A percentile compares a stretch with the other conserved stretches of the same genome.
phyloP scores from a whole-genome alignment of 179 eudicot genomes.

The Monotropa hypopitys region DNA sequence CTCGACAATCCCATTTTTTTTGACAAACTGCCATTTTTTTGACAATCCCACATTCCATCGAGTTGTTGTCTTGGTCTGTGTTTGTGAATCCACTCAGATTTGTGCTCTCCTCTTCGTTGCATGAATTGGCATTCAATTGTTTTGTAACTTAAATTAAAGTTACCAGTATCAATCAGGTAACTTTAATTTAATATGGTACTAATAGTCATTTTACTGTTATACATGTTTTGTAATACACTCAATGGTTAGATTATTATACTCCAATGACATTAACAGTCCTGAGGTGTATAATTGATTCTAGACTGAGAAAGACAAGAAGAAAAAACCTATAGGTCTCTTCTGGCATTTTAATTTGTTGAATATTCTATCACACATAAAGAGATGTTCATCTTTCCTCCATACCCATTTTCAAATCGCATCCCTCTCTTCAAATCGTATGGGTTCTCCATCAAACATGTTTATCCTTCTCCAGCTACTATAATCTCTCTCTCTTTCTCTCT shows the following conservation, averaged over 20 bases:
- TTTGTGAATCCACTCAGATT: too few relatives aligned
- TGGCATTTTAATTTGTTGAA: constrained; percentile 6
- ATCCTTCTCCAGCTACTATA: constrained; percentile 36
- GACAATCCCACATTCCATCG: too few relatives aligned
- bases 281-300: background rate
- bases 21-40: too few relatives aligned
- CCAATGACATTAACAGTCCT: constrained; percentile 1
- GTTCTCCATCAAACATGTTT: constrained; percentile 13
- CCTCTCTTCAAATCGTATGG: constrained; percentile 11
- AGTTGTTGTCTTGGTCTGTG: too few relatives aligned
- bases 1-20: too few relatives aligned
- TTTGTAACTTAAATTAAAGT: too few relatives aligned
- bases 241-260: constrained; percentile 1
- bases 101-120: too few relatives aligned
- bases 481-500: constrained; percentile 15
- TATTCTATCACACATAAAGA: constrained; percentile 5
- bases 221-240: background rate
- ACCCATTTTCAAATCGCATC: constrained; percentile 4
- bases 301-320: background rate
- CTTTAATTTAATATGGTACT: background rate
- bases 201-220: background rate
- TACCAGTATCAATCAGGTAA: too few relatives aligned
- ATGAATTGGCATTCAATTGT: too few relatives aligned
- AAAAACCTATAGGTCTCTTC: background rate
- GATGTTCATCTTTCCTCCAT: constrained; percentile 12